Percentiles rank a stretch among this genome's conserved stretches.
These are phyloP conservation scores for Zizania latifolia DNA, from an alignment of 176 grass and related monocot genomes.

Conservation along the genomic window DNA sequence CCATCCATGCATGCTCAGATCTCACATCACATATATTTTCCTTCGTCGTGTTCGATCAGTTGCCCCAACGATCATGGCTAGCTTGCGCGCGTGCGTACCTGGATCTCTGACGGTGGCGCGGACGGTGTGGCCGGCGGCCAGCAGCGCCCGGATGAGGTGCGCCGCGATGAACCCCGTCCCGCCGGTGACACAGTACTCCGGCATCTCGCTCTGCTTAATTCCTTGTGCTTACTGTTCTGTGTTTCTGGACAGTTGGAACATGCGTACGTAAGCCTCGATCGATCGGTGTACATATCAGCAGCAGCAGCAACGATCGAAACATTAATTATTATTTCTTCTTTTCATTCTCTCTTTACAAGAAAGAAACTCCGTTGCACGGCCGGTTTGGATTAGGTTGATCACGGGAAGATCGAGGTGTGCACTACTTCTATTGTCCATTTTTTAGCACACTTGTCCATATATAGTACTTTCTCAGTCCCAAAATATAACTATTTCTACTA, in stretches of 20 bases:
- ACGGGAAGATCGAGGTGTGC: slow-evolving; percentile 15
- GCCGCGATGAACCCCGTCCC: slow-evolving; percentile 74
- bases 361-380: neutral
- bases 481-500: no score
- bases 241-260: neutral
- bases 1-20: neutral
- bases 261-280: neutral
- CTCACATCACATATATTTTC: no score
- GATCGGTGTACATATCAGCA: neutral
- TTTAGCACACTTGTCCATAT: no score
- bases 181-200: slow-evolving; percentile 73
- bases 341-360: neutral
- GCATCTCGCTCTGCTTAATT: slow-evolving; percentile 38
- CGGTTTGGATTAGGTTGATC: slow-evolving; percentile 33
- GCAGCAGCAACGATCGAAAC: neutral
- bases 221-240: neutral
- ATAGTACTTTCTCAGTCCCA: no score
- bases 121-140: slow-evolving; percentile 54
- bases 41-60: neutral
- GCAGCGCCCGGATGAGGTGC: slow-evolving; percentile 51
- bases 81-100: neutral
- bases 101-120: slow-evolving; percentile 71
- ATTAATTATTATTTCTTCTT: neutral
- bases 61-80: neutral
- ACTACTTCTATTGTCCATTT: neutral